Conservation (phyloP, 2,329 filamentous ascomycete genomes). For the Aspergillus terreus region DNA sequence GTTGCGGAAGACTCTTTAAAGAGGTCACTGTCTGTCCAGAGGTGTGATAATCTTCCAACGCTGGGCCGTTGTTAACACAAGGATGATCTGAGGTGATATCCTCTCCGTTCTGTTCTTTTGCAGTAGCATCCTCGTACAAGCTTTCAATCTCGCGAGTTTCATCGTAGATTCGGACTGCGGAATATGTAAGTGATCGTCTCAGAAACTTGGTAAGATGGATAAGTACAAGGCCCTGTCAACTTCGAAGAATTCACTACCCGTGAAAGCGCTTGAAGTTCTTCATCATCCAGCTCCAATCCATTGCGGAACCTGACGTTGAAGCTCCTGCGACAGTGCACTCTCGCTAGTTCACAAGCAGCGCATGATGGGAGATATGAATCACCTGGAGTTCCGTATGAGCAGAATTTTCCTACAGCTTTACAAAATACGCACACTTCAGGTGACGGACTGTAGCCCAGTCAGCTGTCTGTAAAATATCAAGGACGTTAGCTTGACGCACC, state of each 20-base stretch:
- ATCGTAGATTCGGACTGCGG: conserved; percentile 20
- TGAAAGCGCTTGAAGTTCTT: conserved; percentile 13
- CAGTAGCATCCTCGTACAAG: not conserved
- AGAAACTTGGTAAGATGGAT: not conserved
- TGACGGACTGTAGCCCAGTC: conserved; percentile 15
- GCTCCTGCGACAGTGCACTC: conserved; percentile 15
- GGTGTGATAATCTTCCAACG: too few species aligned
- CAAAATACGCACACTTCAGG: conserved; percentile 17
- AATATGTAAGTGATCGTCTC: not conserved
- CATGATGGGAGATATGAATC: conserved; percentile 15
- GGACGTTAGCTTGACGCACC: conserved; percentile 10
- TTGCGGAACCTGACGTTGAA: conserved; percentile 20
- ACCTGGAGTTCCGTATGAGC: conserved; percentile 6
- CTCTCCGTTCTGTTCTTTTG: too few species aligned
- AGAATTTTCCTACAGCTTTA: too few species aligned
- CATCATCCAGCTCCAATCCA: conserved; percentile 12
- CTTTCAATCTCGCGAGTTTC: conserved; percentile 14
- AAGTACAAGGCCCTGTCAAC: conserved; percentile 14
- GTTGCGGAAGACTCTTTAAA: too few species aligned
- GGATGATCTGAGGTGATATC: too few species aligned
- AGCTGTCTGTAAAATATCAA: not conserved
- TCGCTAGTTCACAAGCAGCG: conserved; percentile 14
- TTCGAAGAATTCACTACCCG: conserved; percentile 13
- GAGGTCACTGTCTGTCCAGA: too few species aligned
- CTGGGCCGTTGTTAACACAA: too few species aligned